Base-by-base conservation (phyloP, 2,329 filamentous ascomycete genomes). In the Phialophora tarda region DNA sequence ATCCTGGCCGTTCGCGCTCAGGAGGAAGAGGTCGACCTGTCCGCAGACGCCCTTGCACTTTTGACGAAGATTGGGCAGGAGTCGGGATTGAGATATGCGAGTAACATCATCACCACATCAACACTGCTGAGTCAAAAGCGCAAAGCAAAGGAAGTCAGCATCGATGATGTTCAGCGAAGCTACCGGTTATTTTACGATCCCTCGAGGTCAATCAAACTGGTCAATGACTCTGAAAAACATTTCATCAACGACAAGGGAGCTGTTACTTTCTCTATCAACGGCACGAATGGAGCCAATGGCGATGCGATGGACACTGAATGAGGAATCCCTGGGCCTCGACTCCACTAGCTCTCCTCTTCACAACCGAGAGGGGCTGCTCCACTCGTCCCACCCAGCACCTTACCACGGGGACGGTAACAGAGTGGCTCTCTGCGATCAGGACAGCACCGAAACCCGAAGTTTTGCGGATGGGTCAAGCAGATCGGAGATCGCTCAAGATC, bases 51-150 rank as follows among this genome's bases (percentile, higher is more conserved):
- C 0, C 85, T 99, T 12, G 93, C 93, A 1, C 86, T 99, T 14
- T 86, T 99, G 44, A 96, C 95, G 69, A 98, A 98, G 83, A 96
- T 98, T 74, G 95, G 93, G 32, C 87, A 93, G 75, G 95, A 99
- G 78, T 89, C 93, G 1, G 94, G 94, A 26, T 84, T 99, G 59
- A 86, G 95, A 73, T 99, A 99, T 77, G 94, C 93, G n/a, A 96
- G 92, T 82, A 97, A 99, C 77, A 88, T 99, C 63, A 97, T 99
- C 79, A 96, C 91, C 24, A 97, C 95, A 1, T 95, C 92, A 4
- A 91, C 96, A 78, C 86, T 99, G 53, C 85, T 98, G 58, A 88
- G 88, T 69, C 88, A 91, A 74, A 98, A 97, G 85, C 88, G 93
- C 71, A 90, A 89, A 75, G 89, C 90, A 17, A 92, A 91, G 78